Evolutionary conservation across 768 basidiomycete genomes (phyloP), one percentile per base, ranked within the genome.

Genomic region (Amanita fuliginea): DNA sequence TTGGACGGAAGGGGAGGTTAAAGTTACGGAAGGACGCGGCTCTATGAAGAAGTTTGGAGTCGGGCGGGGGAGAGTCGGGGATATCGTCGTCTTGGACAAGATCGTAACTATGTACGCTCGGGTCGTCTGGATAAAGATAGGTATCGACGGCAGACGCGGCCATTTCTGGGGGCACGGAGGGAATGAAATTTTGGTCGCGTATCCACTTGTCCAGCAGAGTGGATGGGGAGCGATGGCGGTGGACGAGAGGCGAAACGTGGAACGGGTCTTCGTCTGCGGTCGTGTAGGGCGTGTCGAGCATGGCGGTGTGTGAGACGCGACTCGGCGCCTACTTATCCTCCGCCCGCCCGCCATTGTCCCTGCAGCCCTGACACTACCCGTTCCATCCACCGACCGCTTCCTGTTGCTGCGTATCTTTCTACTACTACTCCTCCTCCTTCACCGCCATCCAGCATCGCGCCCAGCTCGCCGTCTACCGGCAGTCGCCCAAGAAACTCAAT

Each of bases 381-480:
- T 55, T 66, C 61, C 65, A 95, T 92, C 18, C 92, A 61, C 61
- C 71, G 74, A 36, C 77, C 77, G 2, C 88, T 85, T 10, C 80
- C 66, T 26, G 92, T 95, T 56, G 63, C 64, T 58, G 69, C 56
- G 62, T 95, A 95, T 56, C 71, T 67, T 50, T 70, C 64, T 50
- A 87, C 63, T 51, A 93, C 64, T 13, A 62, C 33, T 54, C 56
- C 41, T 54, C 59, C 21, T 57, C 61, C 18, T 56, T 71, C 33
- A 75, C 80, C 3, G 75, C 80, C 3, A 78, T 98, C 95, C 54
- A 99, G 66, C 47, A 98, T 63, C 18, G 77, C 77, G 37, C 93
- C 92, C 28, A 99, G 77, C 56, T 89, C 90, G 0, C 88, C 85
- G 70, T 98, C 96, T 35, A 99, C 84, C 5, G 96, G 96, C 34